Evolutionary conservation across 495 filamentous ascomycete species (phyloP).

Genomic region (Xeromyces bisporus): DNA sequence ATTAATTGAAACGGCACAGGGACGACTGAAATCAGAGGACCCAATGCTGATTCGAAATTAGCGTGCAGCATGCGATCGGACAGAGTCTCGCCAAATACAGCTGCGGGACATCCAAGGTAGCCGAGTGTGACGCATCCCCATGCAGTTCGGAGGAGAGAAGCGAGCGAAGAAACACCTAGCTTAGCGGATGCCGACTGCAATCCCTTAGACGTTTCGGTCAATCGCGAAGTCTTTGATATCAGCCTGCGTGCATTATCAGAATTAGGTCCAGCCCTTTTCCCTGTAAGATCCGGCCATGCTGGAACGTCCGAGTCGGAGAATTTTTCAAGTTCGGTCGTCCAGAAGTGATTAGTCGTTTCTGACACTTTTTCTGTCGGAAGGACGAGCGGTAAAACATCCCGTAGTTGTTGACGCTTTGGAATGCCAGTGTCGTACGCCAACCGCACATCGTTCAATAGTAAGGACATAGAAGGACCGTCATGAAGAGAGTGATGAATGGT

Average conservation of each 20-base stretch:
- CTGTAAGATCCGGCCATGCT: conserved; percentile 17
- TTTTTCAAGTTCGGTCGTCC: conserved; percentile 8
- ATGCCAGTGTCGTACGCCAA: conserved; percentile 11
- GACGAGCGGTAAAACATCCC: conserved; percentile 9
- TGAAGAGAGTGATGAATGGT: conserved; percentile 20
- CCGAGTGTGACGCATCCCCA: conserved; percentile 14
- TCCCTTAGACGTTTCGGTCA: conserved; percentile 6
- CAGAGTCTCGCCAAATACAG: conserved; percentile 20
- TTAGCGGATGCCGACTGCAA: conserved; percentile 8
- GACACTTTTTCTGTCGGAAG: conserved; percentile 6
- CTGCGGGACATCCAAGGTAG: conserved; percentile 16
- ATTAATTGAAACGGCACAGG: conserved; percentile 15
- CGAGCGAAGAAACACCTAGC: conserved; percentile 16
- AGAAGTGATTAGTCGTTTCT: conserved; percentile 10
- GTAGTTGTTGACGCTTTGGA: conserved; percentile 10
- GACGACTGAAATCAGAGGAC: conserved; percentile 16
- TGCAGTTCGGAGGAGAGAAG: conserved; percentile 14
- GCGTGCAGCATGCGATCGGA: conserved; percentile 14
- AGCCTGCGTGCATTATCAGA: conserved; percentile 5
- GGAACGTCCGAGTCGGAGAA: conserved; percentile 9
- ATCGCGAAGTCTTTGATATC: conserved; percentile 4
- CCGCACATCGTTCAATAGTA: conserved; percentile 14
- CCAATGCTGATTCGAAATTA: conserved; percentile 12
- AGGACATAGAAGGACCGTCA: conserved; percentile 15
- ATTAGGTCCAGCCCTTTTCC: conserved; percentile 7